phyloP scores from a whole-genome alignment of 2,329 filamentous ascomycete species.

The Seiridium cupressi region DNA sequence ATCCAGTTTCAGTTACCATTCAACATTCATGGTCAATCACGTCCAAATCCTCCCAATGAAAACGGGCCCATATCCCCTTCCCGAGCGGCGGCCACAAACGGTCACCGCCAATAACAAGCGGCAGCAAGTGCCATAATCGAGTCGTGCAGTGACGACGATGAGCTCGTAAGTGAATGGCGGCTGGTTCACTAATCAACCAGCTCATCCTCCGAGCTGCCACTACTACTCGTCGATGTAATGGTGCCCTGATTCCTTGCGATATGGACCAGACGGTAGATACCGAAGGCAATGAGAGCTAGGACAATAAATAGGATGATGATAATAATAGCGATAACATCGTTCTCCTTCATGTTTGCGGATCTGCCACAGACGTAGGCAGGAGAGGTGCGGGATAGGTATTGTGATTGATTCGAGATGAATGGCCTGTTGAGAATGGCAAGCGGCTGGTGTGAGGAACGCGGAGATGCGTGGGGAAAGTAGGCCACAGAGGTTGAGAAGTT shows the following conservation, averaged over 20 bases:
- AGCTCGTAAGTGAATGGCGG: background rate
- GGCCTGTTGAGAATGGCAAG: background rate
- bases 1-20: background rate
- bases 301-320: slow-evolving; percentile 66
- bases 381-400: too few relatives aligned
- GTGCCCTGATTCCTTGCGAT: slow-evolving; percentile 38
- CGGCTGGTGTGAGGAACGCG: background rate
- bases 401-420: background rate
- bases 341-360: slow-evolving; percentile 54
- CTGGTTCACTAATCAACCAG: background rate
- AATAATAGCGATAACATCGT: slow-evolving; percentile 68
- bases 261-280: slow-evolving; percentile 61
- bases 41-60: background rate
- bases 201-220: slow-evolving; percentile 12
- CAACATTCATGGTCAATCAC: background rate
- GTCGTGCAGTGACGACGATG: background rate
- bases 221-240: slow-evolving; percentile 19
- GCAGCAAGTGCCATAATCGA: background rate
- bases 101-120: background rate
- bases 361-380: background rate
- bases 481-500: background rate
- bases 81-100: background rate
- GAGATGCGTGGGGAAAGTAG: background rate
- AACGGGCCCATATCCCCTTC: background rate
- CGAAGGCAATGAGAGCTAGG: slow-evolving; percentile 59